Evolutionary conservation across 305 asterid species (phyloP).

Genomic region (Petunia hybrid): DNA sequence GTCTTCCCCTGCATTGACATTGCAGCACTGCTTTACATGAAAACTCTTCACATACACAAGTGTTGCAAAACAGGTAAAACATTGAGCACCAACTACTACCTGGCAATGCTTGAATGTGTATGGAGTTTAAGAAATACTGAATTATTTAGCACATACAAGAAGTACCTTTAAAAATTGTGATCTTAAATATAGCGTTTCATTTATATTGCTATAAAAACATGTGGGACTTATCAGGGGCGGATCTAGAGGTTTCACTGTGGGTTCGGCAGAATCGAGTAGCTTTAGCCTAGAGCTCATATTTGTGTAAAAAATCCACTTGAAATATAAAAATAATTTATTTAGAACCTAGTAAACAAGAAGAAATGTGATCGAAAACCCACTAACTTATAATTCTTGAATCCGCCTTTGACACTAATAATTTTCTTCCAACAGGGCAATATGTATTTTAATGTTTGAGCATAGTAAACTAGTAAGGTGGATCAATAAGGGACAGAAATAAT

Average conservation of each 20-base stretch:
- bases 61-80: background rate
- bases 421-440: background rate
- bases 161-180: background rate
- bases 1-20: conserved; percentile 69
- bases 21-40: background rate
- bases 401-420: too few species aligned
- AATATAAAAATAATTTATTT: too few species aligned
- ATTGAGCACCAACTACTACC: background rate
- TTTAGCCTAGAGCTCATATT: too few species aligned
- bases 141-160: background rate
- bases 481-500: background rate
- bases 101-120: background rate
- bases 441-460: conserved; percentile 1
- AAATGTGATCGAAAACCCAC: too few species aligned
- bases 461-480: background rate
- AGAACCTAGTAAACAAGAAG: too few species aligned
- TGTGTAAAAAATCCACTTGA: too few species aligned
- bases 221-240: too few species aligned
- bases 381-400: too few species aligned
- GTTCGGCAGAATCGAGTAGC: too few species aligned
- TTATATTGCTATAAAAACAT: background rate
- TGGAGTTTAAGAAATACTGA: background rate
- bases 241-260: too few species aligned
- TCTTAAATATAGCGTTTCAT: background rate
- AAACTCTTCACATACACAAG: background rate